Conservation (phyloP, 352 stramenopile genomes). For the Aphanomyces astaci region DNA sequence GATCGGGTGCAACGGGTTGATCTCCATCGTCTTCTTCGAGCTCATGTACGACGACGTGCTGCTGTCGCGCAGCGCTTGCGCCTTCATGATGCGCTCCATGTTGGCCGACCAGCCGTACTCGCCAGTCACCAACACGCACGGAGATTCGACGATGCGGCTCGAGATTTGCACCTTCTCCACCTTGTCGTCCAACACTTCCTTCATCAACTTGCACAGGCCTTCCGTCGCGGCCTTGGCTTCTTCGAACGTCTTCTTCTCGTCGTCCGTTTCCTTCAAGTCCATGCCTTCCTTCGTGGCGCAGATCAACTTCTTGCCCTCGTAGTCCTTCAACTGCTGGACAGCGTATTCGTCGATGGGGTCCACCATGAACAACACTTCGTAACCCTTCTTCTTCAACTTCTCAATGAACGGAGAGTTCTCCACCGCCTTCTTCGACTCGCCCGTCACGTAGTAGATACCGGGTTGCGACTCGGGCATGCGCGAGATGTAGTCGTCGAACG, state of each 20-base stretch:
- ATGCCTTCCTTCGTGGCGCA: slow-evolving; percentile 97
- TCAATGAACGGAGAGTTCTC: slow-evolving; percentile 99
- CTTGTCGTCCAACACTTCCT: slow-evolving; percentile 99
- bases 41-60: slow-evolving; percentile 97
- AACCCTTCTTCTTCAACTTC: slow-evolving; percentile 99
- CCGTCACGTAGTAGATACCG: slow-evolving; percentile 99
- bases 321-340: slow-evolving; percentile 99
- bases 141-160: slow-evolving; percentile 97
- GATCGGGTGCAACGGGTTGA: slow-evolving; percentile 99
- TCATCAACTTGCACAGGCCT: slow-evolving; percentile 99
- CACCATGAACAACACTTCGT: slow-evolving; percentile 99
- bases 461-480: slow-evolving; percentile 95
- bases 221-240: slow-evolving; percentile 97
- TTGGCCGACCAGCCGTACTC: slow-evolving; percentile 99
- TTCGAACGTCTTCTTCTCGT: slow-evolving; percentile 98
- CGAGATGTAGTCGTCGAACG: slow-evolving; percentile 98
- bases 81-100: slow-evolving; percentile 99
- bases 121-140: slow-evolving; percentile 97
- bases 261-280: slow-evolving; percentile 93
- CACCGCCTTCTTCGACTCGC: slow-evolving; percentile 98
- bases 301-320: slow-evolving; percentile 99
- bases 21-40: slow-evolving; percentile 99
- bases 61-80: slow-evolving; percentile 97
- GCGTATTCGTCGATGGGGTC: slow-evolving; percentile 99
- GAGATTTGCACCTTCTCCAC: slow-evolving; percentile 99